Evolutionary conservation across 1,284 basidiomycete species (phyloP).

Genomic region (Heterobasidion occidentale): DNA sequence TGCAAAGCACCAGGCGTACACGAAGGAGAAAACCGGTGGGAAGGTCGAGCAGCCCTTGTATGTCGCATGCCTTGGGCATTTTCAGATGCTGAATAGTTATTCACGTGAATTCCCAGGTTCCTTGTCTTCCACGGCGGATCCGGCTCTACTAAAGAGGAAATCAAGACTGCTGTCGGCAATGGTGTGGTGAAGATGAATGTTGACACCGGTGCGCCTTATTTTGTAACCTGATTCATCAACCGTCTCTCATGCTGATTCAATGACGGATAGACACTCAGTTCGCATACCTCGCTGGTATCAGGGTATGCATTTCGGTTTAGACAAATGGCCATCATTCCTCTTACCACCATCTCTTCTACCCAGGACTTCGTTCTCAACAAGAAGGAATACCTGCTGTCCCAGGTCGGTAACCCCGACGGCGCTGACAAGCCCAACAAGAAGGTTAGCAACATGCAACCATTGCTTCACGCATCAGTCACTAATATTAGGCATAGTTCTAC

Average conservation of each 20-base stretch:
- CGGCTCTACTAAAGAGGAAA: constrained; percentile 96
- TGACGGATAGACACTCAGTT: constrained; percentile 69
- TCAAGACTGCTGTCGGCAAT: constrained; percentile 83
- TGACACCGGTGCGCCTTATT: constrained; percentile 55
- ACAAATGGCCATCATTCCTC: not conserved
- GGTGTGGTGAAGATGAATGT: constrained; percentile 99
- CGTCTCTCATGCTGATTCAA: not conserved
- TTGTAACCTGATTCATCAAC: not conserved
- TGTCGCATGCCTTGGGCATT: constrained; percentile 21
- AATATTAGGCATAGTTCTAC: constrained; percentile 50
- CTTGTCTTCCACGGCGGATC: constrained; percentile 99
- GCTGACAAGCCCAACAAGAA: constrained; percentile 98
- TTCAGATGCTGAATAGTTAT: not conserved
- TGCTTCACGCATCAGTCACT: not conserved
- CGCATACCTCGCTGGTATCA: constrained; percentile 87
- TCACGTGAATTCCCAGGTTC: constrained; percentile 46
- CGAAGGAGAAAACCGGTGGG: constrained; percentile 64
- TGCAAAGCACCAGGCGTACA: constrained; percentile 84
- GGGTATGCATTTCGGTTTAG: constrained; percentile 35
- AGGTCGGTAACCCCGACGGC: constrained; percentile 94
- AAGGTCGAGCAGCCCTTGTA: constrained; percentile 75
- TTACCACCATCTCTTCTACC: not conserved
- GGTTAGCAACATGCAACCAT: constrained; percentile 27
- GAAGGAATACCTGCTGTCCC: constrained; percentile 78
- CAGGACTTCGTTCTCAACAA: constrained; percentile 81